A percentile compares a stretch with the other conserved stretches of the same genome.
Conservation (phyloP, 495 filamentous ascomycete genomes). For the Penicillium robsamsonii region DNA sequence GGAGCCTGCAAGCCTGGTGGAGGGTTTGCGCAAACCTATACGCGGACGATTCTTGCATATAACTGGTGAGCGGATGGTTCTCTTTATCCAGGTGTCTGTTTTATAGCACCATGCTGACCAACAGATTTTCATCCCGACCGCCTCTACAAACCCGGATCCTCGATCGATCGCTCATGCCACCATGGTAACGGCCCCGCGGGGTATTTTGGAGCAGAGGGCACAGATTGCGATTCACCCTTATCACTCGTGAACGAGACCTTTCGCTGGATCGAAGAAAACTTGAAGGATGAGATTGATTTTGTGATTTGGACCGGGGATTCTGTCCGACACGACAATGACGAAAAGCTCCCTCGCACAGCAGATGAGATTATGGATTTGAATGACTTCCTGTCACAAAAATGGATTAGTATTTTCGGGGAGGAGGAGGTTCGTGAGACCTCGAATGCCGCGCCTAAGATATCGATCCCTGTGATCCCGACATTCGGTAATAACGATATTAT, state of each 20-base stretch:
- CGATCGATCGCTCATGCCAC: constrained; percentile 72
- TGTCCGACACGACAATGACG: constrained; percentile 92
- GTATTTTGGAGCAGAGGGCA: constrained; percentile 75
- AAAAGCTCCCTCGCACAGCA: constrained; percentile 69
- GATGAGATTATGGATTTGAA: constrained; percentile 76
- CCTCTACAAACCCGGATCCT: constrained; percentile 75
- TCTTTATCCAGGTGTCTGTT: neutral
- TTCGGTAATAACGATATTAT: constrained; percentile 98
- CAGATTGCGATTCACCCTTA: constrained; percentile 83
- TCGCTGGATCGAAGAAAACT: constrained; percentile 81
- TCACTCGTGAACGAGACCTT: constrained; percentile 86
- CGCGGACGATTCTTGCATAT: constrained; percentile 87
- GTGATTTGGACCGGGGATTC: constrained; percentile 98
- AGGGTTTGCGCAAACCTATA: neutral
- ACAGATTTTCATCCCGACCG: constrained; percentile 87
- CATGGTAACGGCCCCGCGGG: constrained; percentile 74
- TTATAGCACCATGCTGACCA: constrained; percentile 2
- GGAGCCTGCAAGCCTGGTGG: neutral
- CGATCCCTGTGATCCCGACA: constrained; percentile 81
- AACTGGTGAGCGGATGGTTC: constrained; percentile 62
- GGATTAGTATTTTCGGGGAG: constrained; percentile 68
- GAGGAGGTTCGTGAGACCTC: constrained; percentile 40
- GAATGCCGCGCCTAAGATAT: constrained; percentile 49
- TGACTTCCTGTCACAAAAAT: constrained; percentile 68
- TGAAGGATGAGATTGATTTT: constrained; percentile 87